These are phyloP conservation scores for Saccharum officinarum DNA, from an alignment of 176 grass and related monocot genomes.

Conservation along the genomic window DNA sequence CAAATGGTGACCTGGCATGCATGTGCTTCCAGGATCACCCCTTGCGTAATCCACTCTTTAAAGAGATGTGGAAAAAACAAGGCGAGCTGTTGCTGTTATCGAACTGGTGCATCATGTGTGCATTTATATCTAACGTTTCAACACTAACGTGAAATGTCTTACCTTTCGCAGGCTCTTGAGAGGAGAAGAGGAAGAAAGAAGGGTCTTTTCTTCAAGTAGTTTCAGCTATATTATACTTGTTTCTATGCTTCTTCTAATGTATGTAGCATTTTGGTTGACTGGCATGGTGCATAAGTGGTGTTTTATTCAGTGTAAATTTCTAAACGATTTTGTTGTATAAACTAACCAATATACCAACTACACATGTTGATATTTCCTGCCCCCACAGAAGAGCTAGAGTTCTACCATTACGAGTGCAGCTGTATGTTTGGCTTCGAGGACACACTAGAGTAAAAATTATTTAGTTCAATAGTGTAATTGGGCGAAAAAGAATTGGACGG, in stretches of 20 bases:
- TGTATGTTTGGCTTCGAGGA: background rate
- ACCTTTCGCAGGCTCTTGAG: slow-evolving; percentile 70
- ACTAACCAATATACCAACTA: background rate
- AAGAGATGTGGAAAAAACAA: background rate
- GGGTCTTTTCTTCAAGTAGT: slow-evolving; percentile 90
- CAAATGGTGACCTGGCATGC: too few relatives aligned
- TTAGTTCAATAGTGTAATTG: background rate
- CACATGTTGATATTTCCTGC: background rate
- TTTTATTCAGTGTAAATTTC: slow-evolving; percentile 27
- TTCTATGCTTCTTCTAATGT: background rate
- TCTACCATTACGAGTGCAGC: background rate
- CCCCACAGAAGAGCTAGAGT: background rate
- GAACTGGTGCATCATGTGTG: background rate
- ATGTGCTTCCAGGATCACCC: background rate
- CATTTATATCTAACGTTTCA: background rate
- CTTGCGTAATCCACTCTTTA: background rate
- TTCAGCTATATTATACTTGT: background rate
- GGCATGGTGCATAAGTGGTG: background rate
- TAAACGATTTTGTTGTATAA: slow-evolving; percentile 11
- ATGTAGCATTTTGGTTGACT: slow-evolving; percentile 23
- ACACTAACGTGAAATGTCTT: slow-evolving; percentile 17
- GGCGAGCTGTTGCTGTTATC: background rate
- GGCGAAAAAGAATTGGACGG: background rate
- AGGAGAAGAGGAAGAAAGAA: slow-evolving; percentile 73
- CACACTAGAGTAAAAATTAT: background rate